Evolutionary conservation across 306 rosid genomes (phyloP).

Genomic region (Trifolium subterraneum): DNA sequence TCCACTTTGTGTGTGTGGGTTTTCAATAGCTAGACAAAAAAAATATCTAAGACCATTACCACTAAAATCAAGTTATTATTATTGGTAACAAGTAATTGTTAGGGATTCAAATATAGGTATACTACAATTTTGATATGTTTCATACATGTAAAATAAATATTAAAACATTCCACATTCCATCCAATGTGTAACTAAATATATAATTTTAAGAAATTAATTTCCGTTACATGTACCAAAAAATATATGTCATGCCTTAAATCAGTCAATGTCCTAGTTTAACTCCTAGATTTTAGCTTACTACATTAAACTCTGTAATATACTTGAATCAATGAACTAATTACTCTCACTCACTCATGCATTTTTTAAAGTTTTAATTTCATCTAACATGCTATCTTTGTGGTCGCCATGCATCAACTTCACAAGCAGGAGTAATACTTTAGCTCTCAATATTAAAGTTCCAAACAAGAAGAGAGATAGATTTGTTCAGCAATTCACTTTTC

Average conservation of each 20-base stretch:
- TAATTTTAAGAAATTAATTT: slow-evolving; percentile 1
- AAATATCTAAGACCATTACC: no score
- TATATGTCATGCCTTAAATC: slow-evolving; percentile 16
- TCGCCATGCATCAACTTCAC: slow-evolving; percentile 39
- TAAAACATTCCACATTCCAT: slow-evolving; percentile 4
- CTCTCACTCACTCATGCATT: background rate
- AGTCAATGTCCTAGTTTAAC: slow-evolving; percentile 40
- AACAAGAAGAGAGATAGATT: slow-evolving; percentile 36
- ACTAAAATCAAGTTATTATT: no score
- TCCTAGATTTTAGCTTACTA: slow-evolving; percentile 39
- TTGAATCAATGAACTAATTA: slow-evolving; percentile 14
- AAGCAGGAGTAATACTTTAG: slow-evolving; percentile 18
- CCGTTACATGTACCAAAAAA: background rate
- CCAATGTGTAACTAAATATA: background rate
- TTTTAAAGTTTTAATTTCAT: background rate
- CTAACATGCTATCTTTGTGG: slow-evolving; percentile 43
- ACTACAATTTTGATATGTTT: background rate
- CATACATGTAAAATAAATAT: slow-evolving; percentile 13
- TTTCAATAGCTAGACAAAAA: no score
- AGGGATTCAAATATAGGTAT: no score
- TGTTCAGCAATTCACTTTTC: background rate
- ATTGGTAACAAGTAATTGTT: no score
- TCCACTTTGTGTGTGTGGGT: no score
- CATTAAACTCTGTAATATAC: background rate
- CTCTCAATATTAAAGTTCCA: slow-evolving; percentile 25